Percentiles rank a stretch among this genome's conserved stretches.
These are phyloP conservation scores for Clavispora asparagi DNA, from an alignment of 805 yeast genomes.

Conservation along the genomic window DNA sequence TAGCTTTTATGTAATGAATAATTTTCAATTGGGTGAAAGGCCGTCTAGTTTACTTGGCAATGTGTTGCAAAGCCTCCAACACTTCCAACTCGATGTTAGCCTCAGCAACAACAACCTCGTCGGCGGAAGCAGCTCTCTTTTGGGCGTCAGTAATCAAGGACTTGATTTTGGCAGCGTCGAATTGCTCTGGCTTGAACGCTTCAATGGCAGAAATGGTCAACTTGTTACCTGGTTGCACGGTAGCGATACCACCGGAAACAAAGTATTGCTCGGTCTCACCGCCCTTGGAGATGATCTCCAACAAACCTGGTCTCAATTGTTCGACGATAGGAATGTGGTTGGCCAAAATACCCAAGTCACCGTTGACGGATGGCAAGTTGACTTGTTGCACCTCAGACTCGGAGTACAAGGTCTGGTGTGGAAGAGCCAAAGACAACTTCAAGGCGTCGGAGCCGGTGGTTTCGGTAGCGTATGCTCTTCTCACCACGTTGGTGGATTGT, in stretches of 20 bases:
- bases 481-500: constrained; percentile 51
- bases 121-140: constrained; percentile 80
- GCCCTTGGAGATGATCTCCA: constrained; percentile 80
- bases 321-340: constrained; percentile 97
- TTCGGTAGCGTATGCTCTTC: constrained; percentile 90
- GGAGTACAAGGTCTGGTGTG: constrained; percentile 68
- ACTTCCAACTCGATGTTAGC: constrained; percentile 95
- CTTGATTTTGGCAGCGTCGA: constrained; percentile 76
- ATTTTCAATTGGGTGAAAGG: neutral
- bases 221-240: constrained; percentile 91
- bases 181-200: constrained; percentile 87
- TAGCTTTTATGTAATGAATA: neutral
- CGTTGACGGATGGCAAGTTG: constrained; percentile 91
- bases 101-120: constrained; percentile 86
- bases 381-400: constrained; percentile 65
- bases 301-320: constrained; percentile 92
- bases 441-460: constrained; percentile 57
- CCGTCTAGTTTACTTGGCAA: constrained; percentile 51
- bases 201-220: constrained; percentile 90
- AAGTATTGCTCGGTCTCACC: constrained; percentile 74
- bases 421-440: constrained; percentile 85
- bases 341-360: constrained; percentile 95
- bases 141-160: constrained; percentile 86
- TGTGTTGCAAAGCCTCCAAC: constrained; percentile 84
- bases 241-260: constrained; percentile 94